Base-by-base conservation (phyloP, 495 filamentous ascomycete species). In the Achaetomiella virescens region DNA sequence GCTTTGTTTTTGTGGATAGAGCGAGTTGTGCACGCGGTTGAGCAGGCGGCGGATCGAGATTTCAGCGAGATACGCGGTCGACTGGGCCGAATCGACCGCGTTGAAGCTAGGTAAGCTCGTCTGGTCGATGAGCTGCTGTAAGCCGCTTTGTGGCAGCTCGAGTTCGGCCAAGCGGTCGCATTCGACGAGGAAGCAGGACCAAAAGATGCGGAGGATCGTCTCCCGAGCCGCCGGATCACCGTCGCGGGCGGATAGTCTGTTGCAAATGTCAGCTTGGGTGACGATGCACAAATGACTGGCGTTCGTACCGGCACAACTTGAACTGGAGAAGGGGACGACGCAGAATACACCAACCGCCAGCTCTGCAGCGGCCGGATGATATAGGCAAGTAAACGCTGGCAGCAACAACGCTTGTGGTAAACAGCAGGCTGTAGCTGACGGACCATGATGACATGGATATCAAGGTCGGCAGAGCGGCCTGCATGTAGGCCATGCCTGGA, bases 111-210 rank as follows among this genome's bases (percentile, higher is more conserved):
- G 47, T 6, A 49, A 31, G 47, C 33, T 49, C 17, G 47, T 49
- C 12, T 49, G 29, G 47, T 49, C 47, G 10, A 49, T 49, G 17
- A 49, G 47, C 14, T 49, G 47, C 18, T 49, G 47, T 3, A 49
- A 3, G 7, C 47, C 47, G 47, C 47, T 49, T 12, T 49, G 47
- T 12, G 47, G 47, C 10, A 49, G 47, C 20, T 49, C 47, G 11
- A 49, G 47, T 31, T 49, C 47, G 6, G 47, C 47, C 31, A 49
- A 3, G 12, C 47, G 47, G 29, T 49, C 47, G 7, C 47, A 49
- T 20, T 49, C 47, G 31, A 49, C 47, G 31, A 49, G 47, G 47
- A 49, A 49, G 31, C 47, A 49, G 18, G 47, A 49, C 47, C 47
- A 49, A n/a, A 49, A 49, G 18, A 49, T 21, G 20, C 47, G 47